Conservation (phyloP, 2,329 filamentous ascomycete species). For the Aspergillus ochraceoroseus region DNA sequence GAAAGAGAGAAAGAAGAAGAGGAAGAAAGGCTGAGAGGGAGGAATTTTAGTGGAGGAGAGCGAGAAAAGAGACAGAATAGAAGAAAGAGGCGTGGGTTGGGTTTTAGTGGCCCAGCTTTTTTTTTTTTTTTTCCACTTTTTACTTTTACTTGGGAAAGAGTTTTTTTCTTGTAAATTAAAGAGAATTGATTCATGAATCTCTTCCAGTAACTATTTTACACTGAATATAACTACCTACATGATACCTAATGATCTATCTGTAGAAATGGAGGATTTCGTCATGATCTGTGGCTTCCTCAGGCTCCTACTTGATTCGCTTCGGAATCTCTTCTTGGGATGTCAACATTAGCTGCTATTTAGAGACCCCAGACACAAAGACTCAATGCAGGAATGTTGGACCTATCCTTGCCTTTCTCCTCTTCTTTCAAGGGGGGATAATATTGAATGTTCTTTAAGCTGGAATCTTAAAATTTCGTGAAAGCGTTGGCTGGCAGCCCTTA, state of each 20-base stretch:
- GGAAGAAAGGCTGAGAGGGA: constrained; percentile 3
- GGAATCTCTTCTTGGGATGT: too few species aligned
- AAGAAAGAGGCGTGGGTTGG: constrained; percentile 7
- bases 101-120: constrained; percentile 1
- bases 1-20: constrained; percentile 12
- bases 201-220: neutral
- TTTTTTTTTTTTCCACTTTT: neutral
- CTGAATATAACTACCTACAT: neutral
- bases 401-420: too few species aligned
- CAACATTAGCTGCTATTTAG: too few species aligned
- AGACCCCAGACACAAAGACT: too few species aligned
- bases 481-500: constrained; percentile 15
- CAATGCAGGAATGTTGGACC: too few species aligned
- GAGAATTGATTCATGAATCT: too few species aligned
- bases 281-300: constrained; percentile 13
- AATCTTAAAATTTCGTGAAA: too few species aligned
- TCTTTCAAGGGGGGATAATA: too few species aligned
- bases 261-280: constrained; percentile 18
- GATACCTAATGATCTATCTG: neutral
- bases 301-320: too few species aligned
- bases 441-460: too few species aligned
- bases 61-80: constrained; percentile 6
- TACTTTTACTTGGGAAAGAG: neutral
- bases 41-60: constrained; percentile 14
- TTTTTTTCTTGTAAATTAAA: too few species aligned